A percentile compares a stretch with the other conserved stretches of the same genome.
Conservation (phyloP, 768 basidiomycete genomes). For the Podaxis sp. region DNA sequence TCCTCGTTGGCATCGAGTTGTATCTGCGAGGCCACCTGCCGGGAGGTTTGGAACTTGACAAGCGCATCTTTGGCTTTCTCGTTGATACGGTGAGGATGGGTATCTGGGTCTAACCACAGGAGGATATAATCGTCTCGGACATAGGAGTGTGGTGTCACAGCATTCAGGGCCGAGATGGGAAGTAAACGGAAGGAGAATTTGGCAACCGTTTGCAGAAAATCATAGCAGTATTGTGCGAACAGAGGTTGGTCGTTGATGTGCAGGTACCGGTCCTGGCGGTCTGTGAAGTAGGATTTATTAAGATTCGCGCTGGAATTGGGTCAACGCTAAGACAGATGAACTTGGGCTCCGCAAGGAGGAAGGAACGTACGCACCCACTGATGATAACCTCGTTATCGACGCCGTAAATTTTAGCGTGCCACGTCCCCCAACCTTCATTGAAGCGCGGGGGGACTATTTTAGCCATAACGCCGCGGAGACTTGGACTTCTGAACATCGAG, state of each 20-base stretch:
- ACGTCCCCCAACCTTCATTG: constrained; percentile 98
- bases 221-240: constrained; percentile 80
- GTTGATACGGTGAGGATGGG: constrained; percentile 70
- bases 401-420: constrained; percentile 97
- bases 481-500: constrained; percentile 85
- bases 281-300: constrained; percentile 87
- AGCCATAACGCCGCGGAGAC: constrained; percentile 68
- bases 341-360: background rate
- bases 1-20: background rate
- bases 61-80: constrained; percentile 53
- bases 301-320: constrained; percentile 73
- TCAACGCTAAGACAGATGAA: background rate
- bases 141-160: constrained; percentile 24
- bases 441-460: constrained; percentile 84
- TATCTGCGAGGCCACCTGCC: constrained; percentile 22
- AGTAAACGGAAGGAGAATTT: constrained; percentile 66
- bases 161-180: constrained; percentile 15
- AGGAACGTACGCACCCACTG: constrained; percentile 61
- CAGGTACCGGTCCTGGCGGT: constrained; percentile 94
- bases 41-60: constrained; percentile 47
- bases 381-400: constrained; percentile 90
- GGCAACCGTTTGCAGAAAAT: constrained; percentile 66
- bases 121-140: constrained; percentile 43
- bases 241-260: constrained; percentile 56
- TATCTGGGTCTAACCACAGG: constrained; percentile 61